phyloP scores from a whole-genome alignment of 805 yeast species.

The Cyberlindnera suaveolens region DNA sequence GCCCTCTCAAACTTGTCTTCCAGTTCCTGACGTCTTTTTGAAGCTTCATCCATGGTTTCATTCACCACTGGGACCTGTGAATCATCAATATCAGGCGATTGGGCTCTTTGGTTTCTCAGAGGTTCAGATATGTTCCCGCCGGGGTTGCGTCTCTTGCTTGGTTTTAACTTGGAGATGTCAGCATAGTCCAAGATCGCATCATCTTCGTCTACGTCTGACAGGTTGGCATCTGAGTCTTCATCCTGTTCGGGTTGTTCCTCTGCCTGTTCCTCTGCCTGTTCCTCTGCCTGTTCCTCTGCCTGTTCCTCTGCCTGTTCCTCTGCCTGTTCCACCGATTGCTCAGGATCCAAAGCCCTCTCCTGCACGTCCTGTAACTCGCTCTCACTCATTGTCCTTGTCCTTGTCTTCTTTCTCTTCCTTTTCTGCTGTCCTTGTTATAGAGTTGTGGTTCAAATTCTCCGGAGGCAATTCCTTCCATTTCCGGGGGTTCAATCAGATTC shows the following conservation, averaged over 20 bases:
- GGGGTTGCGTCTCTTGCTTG: constrained; percentile 16
- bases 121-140: constrained; percentile 1
- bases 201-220: constrained; percentile 3
- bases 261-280: constrained; percentile 9
- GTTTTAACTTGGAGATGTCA: constrained; percentile 16
- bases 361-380: constrained; percentile 2
- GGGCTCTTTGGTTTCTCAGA: constrained; percentile 4
- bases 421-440: no score
- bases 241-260: constrained; percentile 3
- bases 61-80: constrained; percentile 22
- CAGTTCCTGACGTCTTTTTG: constrained; percentile 61
- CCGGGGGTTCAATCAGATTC: no score
- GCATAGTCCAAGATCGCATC: constrained; percentile 23
- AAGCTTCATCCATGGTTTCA: constrained; percentile 20
- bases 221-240: constrained; percentile 3
- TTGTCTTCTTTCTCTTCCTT: background rate
- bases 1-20: constrained; percentile 81
- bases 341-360: background rate
- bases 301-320: constrained; percentile 8
- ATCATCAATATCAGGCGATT: constrained; percentile 7
- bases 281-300: background rate
- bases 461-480: no score
- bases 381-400: constrained; percentile 1
- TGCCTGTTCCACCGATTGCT: background rate
- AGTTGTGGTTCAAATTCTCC: no score